These are phyloP conservation scores for Tetrastigma voinierianum DNA, from an alignment of 164 flowering plant species.

Conservation along the genomic window DNA sequence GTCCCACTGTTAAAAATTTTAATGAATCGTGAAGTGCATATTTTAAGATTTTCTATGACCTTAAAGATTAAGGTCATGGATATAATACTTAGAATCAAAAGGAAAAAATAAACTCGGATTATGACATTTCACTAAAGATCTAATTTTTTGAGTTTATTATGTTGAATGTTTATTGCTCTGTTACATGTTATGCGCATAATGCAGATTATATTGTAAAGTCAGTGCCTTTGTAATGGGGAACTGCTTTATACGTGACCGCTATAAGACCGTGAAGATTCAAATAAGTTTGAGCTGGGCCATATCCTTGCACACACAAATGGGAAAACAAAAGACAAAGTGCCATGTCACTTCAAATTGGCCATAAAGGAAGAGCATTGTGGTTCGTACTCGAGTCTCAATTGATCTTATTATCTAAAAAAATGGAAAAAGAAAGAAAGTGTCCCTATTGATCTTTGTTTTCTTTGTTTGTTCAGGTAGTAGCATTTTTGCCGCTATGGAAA, in stretches of 20 bases:
- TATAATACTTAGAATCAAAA: too few species aligned
- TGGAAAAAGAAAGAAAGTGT: too few species aligned
- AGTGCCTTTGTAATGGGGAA: conserved; percentile 96
- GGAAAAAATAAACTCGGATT: too few species aligned
- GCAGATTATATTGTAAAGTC: conserved; percentile 81
- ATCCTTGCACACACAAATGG: conserved; percentile 97
- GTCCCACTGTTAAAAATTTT: too few species aligned
- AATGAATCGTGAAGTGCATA: background rate
- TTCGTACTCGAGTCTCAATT: background rate
- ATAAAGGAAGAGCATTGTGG: background rate
- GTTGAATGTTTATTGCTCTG: background rate
- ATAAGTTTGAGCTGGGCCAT: conserved; percentile 78
- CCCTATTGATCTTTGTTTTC: too few species aligned
- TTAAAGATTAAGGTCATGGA: too few species aligned
- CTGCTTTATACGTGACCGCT: too few species aligned
- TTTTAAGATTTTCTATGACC: too few species aligned
- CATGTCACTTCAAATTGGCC: background rate
- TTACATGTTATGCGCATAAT: conserved; percentile 45
- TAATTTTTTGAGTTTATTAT: background rate
- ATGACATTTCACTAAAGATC: too few species aligned
- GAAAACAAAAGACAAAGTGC: conserved; percentile 59
- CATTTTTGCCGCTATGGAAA: conserved; percentile 97
- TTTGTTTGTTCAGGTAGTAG: conserved; percentile 72
- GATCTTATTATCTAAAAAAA: too few species aligned
- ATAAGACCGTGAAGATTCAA: conserved; percentile 67